Percentiles rank a stretch among this genome's conserved stretches.
phyloP scores from a whole-genome alignment of 768 basidiomycete genomes.

The Russula sp. region DNA sequence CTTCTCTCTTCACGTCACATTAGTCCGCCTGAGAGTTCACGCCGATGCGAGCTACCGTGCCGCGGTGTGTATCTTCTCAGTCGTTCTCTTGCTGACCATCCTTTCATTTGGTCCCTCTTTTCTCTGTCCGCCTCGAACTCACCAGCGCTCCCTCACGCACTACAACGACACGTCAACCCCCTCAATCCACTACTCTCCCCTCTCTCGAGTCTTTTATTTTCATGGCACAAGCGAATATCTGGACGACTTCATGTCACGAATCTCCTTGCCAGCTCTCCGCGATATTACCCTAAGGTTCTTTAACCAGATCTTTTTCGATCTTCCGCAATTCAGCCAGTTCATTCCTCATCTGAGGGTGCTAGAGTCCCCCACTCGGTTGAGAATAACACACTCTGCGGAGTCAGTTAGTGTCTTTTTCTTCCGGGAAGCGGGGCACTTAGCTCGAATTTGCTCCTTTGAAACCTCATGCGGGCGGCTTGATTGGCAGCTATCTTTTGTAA shows the following conservation, averaged over 20 bases:
- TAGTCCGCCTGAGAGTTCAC: no score
- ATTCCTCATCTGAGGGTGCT: background rate
- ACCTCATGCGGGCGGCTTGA: background rate
- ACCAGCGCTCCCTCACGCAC: no score
- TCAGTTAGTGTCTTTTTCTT: background rate
- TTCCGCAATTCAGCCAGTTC: slow-evolving; percentile 1
- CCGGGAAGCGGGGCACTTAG: no score
- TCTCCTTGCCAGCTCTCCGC: background rate
- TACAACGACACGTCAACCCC: background rate
- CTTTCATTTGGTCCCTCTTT: no score
- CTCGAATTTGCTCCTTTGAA: background rate
- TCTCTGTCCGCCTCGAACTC: no score
- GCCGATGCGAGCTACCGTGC: no score
- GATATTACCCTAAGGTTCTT: background rate
- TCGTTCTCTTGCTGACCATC: no score
- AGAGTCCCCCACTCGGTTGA: no score
- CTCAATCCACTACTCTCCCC: background rate
- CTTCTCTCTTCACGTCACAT: no score
- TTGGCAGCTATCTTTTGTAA: slow-evolving; percentile 8
- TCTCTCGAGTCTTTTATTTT: background rate
- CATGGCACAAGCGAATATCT: slow-evolving; percentile 10
- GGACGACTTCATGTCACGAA: slow-evolving; percentile 5
- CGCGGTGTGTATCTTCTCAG: no score
- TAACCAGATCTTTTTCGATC: slow-evolving; percentile 3
- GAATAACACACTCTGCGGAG: background rate